Evolutionary conservation across 2,329 filamentous ascomycete genomes (phyloP), one percentile per base, ranked within the genome.

Genomic region (Madurella fahalii): DNA sequence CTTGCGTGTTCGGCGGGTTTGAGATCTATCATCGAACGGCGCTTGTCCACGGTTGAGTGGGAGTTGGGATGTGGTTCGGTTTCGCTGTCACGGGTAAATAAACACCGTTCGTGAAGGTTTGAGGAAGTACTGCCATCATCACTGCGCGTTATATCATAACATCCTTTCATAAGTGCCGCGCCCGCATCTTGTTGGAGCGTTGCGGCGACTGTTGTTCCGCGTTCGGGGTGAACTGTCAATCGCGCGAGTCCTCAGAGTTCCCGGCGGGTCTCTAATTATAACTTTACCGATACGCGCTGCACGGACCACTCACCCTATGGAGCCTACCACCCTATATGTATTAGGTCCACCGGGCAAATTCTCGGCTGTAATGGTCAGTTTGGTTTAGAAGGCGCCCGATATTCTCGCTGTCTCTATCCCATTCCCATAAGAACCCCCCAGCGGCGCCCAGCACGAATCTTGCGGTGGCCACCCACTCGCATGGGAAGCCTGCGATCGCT

Each of bases 381-480:
- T 72, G 75, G 72, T 59, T 64, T 67, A 64, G 81, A 79, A 84
- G 79, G 73, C 76, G 72, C 74, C 80, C 77, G 69, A 66, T 73
- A 75, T 76, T 78, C 71, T 69, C 68, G 69, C 52, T 32, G 50
- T 68, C 69, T 69, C 69, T 73, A 69, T 72, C 75, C 77, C 79
- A 79, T 77, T 74, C 73, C 79, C 77, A 72, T 79, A 51, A 61
- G 77, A 77, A 77, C 75, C 75, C 76, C 74, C 71, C 72, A 67
- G 72, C 72, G 78, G 77, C 81, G 83, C 81, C 83, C 83, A 82
- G 79, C 74, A 75, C 83, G 84, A 86, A 86, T 77, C 80, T 77
- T 63, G 81, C 80, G 83, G 83, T 82, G 82, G 77, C 67, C 71
- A 69, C 72, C 77, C 80, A 85, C 82, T 86, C 83, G 78, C 77